phyloP scores from a whole-genome alignment of 441 rosid genomes.

The Mallotus japonicus region DNA sequence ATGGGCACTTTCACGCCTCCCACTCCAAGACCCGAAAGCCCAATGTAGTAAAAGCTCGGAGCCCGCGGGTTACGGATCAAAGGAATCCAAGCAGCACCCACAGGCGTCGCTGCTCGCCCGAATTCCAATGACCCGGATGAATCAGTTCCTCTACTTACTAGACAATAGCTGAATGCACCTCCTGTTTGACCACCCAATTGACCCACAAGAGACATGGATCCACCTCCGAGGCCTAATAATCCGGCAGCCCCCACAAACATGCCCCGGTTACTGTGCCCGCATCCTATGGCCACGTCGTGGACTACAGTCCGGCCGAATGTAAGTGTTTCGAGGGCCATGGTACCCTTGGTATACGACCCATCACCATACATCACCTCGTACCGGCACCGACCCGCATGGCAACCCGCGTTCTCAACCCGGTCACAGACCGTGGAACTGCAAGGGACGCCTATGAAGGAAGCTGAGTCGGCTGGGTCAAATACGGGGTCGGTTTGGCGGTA shows the following conservation, averaged over 20 bases:
- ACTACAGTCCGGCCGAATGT: conserved; percentile 59
- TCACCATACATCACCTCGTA: conserved; percentile 94
- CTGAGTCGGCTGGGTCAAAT: conserved; percentile 77
- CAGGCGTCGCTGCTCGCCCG: conserved; percentile 79
- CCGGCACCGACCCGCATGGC: conserved; percentile 75
- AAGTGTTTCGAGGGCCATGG: conserved; percentile 74
- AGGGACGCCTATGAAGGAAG: conserved; percentile 67
- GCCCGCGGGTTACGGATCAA: conserved; percentile 67
- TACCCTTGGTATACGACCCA: conserved; percentile 85
- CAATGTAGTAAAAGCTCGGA: conserved; percentile 84
- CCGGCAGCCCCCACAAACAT: conserved; percentile 98
- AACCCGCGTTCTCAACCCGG: conserved; percentile 62
- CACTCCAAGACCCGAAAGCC: conserved; percentile 78
- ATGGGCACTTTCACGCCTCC: conserved; percentile 61
- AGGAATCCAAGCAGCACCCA: conserved; percentile 93
- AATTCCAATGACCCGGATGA: conserved; percentile 73
- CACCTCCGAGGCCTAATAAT: conserved; percentile 84
- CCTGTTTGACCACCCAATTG: conserved; percentile 86
- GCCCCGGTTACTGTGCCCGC: conserved; percentile 80
- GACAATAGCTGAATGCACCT: conserved; percentile 81
- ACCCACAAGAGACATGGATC: conserved; percentile 82
- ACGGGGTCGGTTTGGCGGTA: conserved; percentile 91
- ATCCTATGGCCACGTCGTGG: conserved; percentile 73
- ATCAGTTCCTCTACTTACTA: conserved; percentile 65
- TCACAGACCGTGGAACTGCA: conserved; percentile 76